phyloP scores from a whole-genome alignment of 192 early-diverging fungal species.

The Coemansia sp. region DNA sequence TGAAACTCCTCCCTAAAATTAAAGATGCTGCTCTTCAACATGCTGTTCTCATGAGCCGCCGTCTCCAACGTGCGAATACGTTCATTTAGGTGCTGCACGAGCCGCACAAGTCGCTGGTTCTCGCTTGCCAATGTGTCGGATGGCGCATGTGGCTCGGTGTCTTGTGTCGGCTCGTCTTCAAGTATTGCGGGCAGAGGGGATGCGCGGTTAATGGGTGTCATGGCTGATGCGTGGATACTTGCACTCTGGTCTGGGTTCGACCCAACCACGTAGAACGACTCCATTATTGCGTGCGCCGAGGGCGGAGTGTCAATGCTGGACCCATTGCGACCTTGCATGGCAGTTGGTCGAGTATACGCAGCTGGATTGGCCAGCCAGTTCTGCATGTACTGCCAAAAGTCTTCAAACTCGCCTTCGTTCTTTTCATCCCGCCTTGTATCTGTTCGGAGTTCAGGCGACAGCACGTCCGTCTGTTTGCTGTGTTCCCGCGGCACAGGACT shows the following conservation, averaged over 20 bases:
- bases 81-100: conserved; percentile 31
- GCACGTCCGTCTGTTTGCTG: background rate
- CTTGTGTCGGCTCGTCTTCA: conserved; percentile 18
- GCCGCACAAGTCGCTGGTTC: conserved; percentile 28
- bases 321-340: conserved; percentile 3
- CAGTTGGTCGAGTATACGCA: conserved; percentile 37
- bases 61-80: conserved; percentile 43
- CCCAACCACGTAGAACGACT: conserved; percentile 54
- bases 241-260: conserved; percentile 36
- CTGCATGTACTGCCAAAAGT: conserved; percentile 57
- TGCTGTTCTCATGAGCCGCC: conserved; percentile 54
- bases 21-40: conserved; percentile 56
- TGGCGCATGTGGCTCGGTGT: background rate
- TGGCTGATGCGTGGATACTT: conserved; percentile 27
- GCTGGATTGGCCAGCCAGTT: conserved; percentile 50
- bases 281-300: conserved; percentile 34
- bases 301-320: conserved; percentile 2
- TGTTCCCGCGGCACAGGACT: background rate
- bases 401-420: conserved; percentile 47
- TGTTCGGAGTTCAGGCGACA: too few species aligned
- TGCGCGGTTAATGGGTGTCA: conserved; percentile 9
- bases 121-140: conserved; percentile 16
- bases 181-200: conserved; percentile 23
- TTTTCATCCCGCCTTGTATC: conserved; percentile 6
- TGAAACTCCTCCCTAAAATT: conserved; percentile 54